Evolutionary conservation across 2,329 filamentous ascomycete species (phyloP).

Genomic region (Diaporthe citri): DNA sequence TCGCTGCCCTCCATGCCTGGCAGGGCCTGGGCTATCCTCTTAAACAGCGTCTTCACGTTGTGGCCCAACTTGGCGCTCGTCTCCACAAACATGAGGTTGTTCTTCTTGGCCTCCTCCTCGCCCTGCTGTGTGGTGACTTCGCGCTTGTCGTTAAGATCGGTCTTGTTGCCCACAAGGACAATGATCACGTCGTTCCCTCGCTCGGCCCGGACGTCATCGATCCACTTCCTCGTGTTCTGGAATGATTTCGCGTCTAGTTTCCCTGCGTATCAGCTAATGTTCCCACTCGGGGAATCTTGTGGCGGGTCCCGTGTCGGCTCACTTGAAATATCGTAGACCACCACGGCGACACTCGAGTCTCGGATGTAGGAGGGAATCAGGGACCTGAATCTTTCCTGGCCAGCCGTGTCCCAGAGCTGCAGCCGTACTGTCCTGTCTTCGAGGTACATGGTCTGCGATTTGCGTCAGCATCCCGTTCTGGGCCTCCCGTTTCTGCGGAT

Average conservation of each 20-base stretch:
- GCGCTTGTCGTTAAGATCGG: conserved; percentile 96
- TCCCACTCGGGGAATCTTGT: conserved; percentile 33
- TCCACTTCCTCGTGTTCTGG: conserved; percentile 99
- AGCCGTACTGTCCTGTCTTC: conserved; percentile 97
- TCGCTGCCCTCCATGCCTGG: conserved; percentile 97
- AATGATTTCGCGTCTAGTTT: conserved; percentile 88
- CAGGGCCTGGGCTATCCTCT: conserved; percentile 96
- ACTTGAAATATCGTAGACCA: conserved; percentile 99
- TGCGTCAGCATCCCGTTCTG: conserved; percentile 7
- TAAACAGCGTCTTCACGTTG: conserved; percentile 97
- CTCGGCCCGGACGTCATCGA: conserved; percentile 96
- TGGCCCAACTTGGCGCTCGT: conserved; percentile 98
- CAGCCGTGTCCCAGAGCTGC: conserved; percentile 98
- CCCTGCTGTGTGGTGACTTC: conserved; percentile 97
- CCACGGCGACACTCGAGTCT: conserved; percentile 96
- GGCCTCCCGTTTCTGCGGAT: conserved; percentile 45
- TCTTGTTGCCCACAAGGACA: conserved; percentile 98
- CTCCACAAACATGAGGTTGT: conserved; percentile 98
- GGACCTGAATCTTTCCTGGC: conserved; percentile 96
- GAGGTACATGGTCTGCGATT: conserved; percentile 93
- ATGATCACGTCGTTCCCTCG: conserved; percentile 99
- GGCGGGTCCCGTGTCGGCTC: conserved; percentile 45
- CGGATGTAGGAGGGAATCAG: conserved; percentile 98
- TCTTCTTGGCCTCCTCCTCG: conserved; percentile 98
- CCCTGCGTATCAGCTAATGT: conserved; percentile 17